A percentile compares a stretch with the other conserved stretches of the same genome.
phyloP scores from a whole-genome alignment of 2,329 filamentous ascomycete species.

The Alternaria sp. region DNA sequence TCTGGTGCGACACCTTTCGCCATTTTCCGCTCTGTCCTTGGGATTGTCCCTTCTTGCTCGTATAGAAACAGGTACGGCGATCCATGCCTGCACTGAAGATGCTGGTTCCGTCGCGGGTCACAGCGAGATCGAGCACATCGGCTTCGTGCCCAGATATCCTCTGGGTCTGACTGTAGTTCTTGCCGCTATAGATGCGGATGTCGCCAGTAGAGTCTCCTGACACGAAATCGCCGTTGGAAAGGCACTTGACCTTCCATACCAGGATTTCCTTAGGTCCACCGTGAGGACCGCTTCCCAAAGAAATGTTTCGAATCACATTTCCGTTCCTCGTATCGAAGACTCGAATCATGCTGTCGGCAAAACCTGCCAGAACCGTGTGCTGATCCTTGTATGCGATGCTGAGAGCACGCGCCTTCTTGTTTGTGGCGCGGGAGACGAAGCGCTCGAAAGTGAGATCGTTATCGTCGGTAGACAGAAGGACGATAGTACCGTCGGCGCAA shows the following conservation, averaged over 20 bases:
- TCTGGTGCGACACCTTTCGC: constrained; percentile 84
- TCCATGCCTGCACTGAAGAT: constrained; percentile 95
- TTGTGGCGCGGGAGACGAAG: constrained; percentile 76
- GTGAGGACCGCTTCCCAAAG: constrained; percentile 78
- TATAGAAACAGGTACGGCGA: constrained; percentile 83
- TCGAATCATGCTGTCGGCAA: constrained; percentile 95
- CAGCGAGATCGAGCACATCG: constrained; percentile 87
- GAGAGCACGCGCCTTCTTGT: constrained; percentile 87
- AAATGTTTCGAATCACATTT: constrained; percentile 79
- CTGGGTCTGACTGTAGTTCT: constrained; percentile 87
- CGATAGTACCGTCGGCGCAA: constrained; percentile 89
- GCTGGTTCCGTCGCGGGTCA: constrained; percentile 78
- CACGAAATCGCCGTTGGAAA: constrained; percentile 87
- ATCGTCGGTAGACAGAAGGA: constrained; percentile 86
- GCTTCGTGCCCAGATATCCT: constrained; percentile 86
- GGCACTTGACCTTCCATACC: constrained; percentile 90
- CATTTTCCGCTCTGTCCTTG: constrained; percentile 64
- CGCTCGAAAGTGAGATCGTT: constrained; percentile 81
- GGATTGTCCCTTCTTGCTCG: constrained; percentile 46
- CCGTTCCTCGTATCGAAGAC: constrained; percentile 86
- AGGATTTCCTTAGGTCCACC: constrained; percentile 85
- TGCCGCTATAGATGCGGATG: constrained; percentile 91
- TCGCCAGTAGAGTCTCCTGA: constrained; percentile 96
- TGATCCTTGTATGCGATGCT: constrained; percentile 90
- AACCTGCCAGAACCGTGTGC: constrained; percentile 84